Conservation (phyloP, 2,329 filamentous ascomycete species). For the Hymenoscyphus fructigenus region DNA sequence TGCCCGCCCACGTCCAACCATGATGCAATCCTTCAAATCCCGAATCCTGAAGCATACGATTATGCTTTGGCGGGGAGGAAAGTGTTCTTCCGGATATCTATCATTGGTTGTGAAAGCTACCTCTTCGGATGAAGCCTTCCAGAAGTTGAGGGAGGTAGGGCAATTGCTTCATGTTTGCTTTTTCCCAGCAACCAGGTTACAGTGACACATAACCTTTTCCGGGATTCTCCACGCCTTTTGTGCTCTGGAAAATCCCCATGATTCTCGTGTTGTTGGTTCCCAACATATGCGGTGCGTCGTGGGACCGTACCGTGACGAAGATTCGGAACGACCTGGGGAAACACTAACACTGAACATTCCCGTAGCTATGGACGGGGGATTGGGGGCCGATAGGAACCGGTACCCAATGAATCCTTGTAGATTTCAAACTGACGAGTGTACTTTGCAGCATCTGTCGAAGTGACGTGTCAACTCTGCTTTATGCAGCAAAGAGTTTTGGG, state of each 20-base stretch:
- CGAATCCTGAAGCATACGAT: neutral
- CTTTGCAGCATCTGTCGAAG: neutral
- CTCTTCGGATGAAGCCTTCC: neutral
- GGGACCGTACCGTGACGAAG: neutral
- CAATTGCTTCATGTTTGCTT: neutral
- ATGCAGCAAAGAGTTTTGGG: neutral
- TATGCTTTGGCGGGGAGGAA: neutral
- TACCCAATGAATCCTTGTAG: neutral
- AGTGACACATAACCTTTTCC: neutral
- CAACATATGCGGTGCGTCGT: neutral
- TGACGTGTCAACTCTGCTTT: neutral
- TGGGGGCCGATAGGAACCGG: neutral
- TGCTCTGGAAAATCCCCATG: neutral
- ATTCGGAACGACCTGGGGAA: neutral
- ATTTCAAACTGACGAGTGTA: neutral
- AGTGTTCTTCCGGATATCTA: neutral
- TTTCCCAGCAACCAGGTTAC: constrained; percentile 6
- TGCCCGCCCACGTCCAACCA: neutral
- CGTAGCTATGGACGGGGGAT: neutral
- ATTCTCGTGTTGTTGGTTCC: constrained; percentile 3
- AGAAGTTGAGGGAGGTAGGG: neutral
- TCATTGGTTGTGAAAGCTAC: neutral
- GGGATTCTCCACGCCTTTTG: neutral
- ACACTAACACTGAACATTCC: neutral
- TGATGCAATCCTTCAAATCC: neutral